Base-by-base conservation (phyloP, 495 filamentous ascomycete species). In the Podospora comata region DNA sequence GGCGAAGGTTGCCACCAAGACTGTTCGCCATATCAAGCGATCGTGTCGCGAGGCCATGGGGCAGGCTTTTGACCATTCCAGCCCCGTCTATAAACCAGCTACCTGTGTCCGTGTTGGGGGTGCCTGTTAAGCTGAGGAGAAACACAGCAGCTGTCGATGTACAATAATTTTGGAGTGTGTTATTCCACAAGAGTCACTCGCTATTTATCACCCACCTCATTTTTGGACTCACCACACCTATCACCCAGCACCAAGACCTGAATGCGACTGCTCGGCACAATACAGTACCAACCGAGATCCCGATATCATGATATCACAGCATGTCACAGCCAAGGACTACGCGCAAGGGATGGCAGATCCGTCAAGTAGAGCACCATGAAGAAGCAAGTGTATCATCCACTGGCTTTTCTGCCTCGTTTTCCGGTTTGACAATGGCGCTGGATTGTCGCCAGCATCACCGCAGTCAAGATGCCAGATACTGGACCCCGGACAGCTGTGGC, bases 101-200 rank as follows among this genome's bases (percentile, higher is more conserved):
- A 68, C 60, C 62, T 73, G 72, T 27, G 65, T 73, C 18, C 59
- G 55, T 5, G 69, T 73, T 28, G 72, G 72, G 9, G 62, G 58
- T 4, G 62, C 32, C 2, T 62, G 5, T 19, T 67, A 23, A 58
- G 44, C 26, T 11, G 3, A 15, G 6, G 13, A 48, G 3, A 65
- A n/a, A 11, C 0, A 48, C 39, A 48, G 15, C 39, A 16, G 9
- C 15, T 16, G 9, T 16, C 13, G 39, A 11, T 48, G 2, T 48
- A 9, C 15, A 2, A 16, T 13, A 5, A 65, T 53, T 3, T 53
- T 27, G 6, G 15, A 39, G 23, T 4, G 20, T 16, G 2, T 39
- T 11, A 9, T 44, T 19, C 1, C 3, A 3, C 26, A 62, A 39
- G 9, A 62, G 27, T 34, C 60, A n/a, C 34, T 58, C 23, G 5